A percentile compares a stretch with the other conserved stretches of the same genome.
phyloP scores from a whole-genome alignment of 768 basidiomycete species.

The Phaeolepiota aurea region DNA sequence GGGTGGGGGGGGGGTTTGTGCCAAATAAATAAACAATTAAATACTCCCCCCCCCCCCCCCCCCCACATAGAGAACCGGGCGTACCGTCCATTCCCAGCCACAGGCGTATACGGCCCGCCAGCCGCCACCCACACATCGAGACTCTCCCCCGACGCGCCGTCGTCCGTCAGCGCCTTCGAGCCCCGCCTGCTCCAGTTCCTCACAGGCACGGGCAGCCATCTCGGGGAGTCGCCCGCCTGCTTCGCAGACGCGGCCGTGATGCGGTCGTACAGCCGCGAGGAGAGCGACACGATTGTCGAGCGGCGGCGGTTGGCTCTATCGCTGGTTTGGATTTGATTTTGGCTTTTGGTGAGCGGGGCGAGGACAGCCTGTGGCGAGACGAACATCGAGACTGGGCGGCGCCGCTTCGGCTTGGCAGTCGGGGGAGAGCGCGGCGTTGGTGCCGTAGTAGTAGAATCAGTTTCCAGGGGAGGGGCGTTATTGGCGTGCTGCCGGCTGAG shows the following conservation, averaged over 20 bases:
- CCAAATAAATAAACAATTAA: too few relatives aligned
- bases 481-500: constrained; percentile 5
- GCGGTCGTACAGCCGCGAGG: constrained; percentile 26
- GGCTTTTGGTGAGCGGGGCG: too few relatives aligned
- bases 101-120: constrained; percentile 16
- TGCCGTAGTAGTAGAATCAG: constrained; percentile 2
- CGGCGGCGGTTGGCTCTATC: constrained; percentile 15
- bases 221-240: constrained; percentile 13
- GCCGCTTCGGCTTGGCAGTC: constrained; percentile 10
- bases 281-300: constrained; percentile 24
- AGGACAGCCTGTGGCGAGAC: constrained; percentile 8
- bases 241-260: constrained; percentile 13
- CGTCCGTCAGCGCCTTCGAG: neutral
- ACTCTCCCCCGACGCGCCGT: neutral
- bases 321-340: too few relatives aligned
- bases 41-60: too few relatives aligned
- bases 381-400: constrained; percentile 21
- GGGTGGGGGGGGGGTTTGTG: too few relatives aligned
- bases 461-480: constrained; percentile 3
- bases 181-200: neutral
- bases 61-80: too few relatives aligned
- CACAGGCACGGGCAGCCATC: neutral
- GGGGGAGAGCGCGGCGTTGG: constrained; percentile 5
- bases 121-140: constrained; percentile 24
- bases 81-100: neutral